Base-by-base conservation (phyloP, 2,329 filamentous ascomycete species). In the Penicillium sp. region DNA sequence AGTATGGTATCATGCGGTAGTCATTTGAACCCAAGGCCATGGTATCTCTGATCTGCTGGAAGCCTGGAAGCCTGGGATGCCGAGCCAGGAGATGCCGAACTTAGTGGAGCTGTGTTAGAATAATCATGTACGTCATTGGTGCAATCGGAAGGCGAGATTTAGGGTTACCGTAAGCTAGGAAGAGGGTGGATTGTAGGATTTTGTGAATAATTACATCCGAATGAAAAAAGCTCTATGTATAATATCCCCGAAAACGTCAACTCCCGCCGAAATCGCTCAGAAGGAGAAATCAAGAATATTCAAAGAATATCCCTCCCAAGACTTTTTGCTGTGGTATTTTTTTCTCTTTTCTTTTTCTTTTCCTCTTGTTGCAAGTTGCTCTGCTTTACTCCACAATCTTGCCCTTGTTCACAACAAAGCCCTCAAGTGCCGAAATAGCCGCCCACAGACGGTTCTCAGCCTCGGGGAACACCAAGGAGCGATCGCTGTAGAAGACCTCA, bases 361-460 rank as follows among this genome's bases (percentile, higher is more conserved):
- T 40, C 16, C 5, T 11, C 24, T 23, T 10, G n/a, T 18, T 44
- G n/a, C n/a, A n/a, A n/a, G 14, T 29, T 21, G n/a, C 21, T 42
- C 31, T 52, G 7, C 14, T 28, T 59, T 59, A 64, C 58, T 64
- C 62, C 51, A 62, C 66, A 60, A 97, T 89, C 60, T 87, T 87
- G 16, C 94, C 94, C 77, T 92, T 92, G 70, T 97, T 96, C n/a
- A 95, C 89, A 18, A 97, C 90, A 70, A 97, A 97, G 0, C 82
- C 89, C 71, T 97, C 91, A 24, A 97, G 73, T 3, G 86, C 90
- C 67, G 90, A 88, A 84, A 96, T 86, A 40, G 92, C 92, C 61
- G 91, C 88, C 90, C 92, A 99, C 31, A 99, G 74, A 61, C 94
- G 86, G 71, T 99, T 99, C 78, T 97, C 92, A 0, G 91, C 94